These are phyloP conservation scores for Fusarium nisikadoi DNA, from an alignment of 2,329 filamentous ascomycete species.

Conservation along the genomic window DNA sequence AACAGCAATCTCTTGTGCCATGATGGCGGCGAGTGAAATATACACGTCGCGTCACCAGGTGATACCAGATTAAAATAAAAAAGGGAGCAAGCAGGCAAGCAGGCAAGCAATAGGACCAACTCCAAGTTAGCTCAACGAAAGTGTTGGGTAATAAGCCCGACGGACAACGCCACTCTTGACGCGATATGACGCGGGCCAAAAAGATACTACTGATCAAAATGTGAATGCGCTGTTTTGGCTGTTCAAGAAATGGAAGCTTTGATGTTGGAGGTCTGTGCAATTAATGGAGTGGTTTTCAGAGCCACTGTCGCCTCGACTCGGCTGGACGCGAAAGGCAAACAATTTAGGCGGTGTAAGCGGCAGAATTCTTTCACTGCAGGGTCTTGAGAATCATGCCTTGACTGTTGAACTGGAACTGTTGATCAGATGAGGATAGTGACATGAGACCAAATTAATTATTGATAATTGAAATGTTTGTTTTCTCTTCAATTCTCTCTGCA, in stretches of 20 bases:
- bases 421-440: background rate
- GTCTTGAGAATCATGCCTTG: background rate
- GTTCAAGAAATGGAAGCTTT: constrained; percentile 17
- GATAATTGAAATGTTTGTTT: background rate
- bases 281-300: constrained; percentile 5
- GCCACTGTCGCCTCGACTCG: constrained; percentile 10
- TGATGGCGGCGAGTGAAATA: constrained; percentile 36
- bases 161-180: constrained; percentile 21
- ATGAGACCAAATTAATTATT: background rate
- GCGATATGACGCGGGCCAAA: constrained; percentile 13
- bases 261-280: constrained; percentile 25
- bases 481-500: background rate
- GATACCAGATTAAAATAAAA: constrained; percentile 5
- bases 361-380: constrained; percentile 19
- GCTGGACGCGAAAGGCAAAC: constrained; percentile 17
- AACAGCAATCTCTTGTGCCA: constrained; percentile 43
- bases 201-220: constrained; percentile 28
- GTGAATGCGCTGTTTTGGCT: background rate
- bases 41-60: constrained; percentile 38
- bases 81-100: background rate
- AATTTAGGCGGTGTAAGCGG: constrained; percentile 47
- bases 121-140: constrained; percentile 15
- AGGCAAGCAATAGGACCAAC: constrained; percentile 10
- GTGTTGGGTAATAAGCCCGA: constrained; percentile 21
- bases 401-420: background rate